Base-by-base conservation (phyloP, 148 eudicot genomes). In the Cornus suecica region DNA sequence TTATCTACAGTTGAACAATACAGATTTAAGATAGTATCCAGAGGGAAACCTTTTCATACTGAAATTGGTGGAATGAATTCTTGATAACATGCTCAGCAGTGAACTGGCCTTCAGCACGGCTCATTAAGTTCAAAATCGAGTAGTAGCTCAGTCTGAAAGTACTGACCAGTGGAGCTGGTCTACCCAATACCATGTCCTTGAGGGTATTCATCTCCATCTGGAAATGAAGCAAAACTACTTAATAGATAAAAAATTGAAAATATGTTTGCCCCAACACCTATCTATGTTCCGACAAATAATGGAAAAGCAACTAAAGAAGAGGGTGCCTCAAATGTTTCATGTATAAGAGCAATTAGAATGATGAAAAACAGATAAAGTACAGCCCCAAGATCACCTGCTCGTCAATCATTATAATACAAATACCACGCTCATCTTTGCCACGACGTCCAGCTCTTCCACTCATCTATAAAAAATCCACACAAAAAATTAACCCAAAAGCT, bases 401-500 rank as follows among this genome's bases (percentile, higher is more conserved):
- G 70, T 95, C 99, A 78, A 95, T 82, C 99, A 95, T 95, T 78
- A 95, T 95, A 74, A 93, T 95, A 83, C 97, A 93, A 68, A 95
- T 91, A 74, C 99, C 99, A 30, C 97, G 90, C 76, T 92, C 97
- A 91, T 95, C 99, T 88, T 93, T 95, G 76, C 99, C 99, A 72
- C 99, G 97, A 75, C 99, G 99, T 25, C 99, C 99, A 65, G 99
- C 99, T 90, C 97, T 87, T 71, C 99, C 99, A 87, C 99, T 95
- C 99, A 95, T 95, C 99, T 95, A 63, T 42, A 25, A 75, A 77
- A 77, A 66, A 24, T 56, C 62, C 22, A 71, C 9, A 78, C 67
- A 72, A 48, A 79, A 26, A 26, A 67, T 58, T 24, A 51, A 79
- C 52, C n/a, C n/a, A n/a, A n/a, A n/a, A n/a, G n/a, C n/a, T n/a